These are phyloP conservation scores for Ramaria sp. DNA, from an alignment of 768 basidiomycete genomes.

Conservation along the genomic window DNA sequence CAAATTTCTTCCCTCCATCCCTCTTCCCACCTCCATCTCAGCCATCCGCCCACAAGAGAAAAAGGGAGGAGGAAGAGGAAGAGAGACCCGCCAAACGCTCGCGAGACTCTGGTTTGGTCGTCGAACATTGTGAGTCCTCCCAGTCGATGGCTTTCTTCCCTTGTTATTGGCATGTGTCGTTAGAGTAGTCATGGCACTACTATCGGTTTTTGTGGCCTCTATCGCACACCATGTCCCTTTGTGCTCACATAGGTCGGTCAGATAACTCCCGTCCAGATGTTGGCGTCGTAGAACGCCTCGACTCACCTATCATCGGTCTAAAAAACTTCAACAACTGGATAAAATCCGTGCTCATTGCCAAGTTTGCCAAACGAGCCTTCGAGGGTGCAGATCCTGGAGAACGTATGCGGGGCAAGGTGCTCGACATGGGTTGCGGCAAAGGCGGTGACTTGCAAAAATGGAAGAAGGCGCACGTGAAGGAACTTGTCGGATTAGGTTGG, in stretches of 20 bases:
- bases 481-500: slow-evolving; percentile 75
- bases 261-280: slow-evolving; percentile 93
- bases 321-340: slow-evolving; percentile 99
- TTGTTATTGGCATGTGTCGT: not conserved
- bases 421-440: slow-evolving; percentile 98
- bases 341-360: slow-evolving; percentile 91
- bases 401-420: slow-evolving; percentile 52
- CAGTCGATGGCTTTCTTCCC: not conserved
- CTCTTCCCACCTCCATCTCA: slow-evolving; percentile 33
- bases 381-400: slow-evolving; percentile 15
- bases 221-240: too few relatives aligned
- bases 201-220: too few relatives aligned
- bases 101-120: slow-evolving; percentile 64
- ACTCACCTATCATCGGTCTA: slow-evolving; percentile 92
- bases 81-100: slow-evolving; percentile 38
- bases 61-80: slow-evolving; percentile 20
- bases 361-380: slow-evolving; percentile 70
- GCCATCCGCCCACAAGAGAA: slow-evolving; percentile 31
- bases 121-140: slow-evolving; percentile 60
- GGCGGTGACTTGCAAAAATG: slow-evolving; percentile 97
- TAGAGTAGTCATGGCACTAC: not conserved
- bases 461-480: slow-evolving; percentile 72
- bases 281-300: slow-evolving; percentile 69
- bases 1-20: slow-evolving; percentile 27
- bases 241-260: slow-evolving; percentile 20